phyloP scores from a whole-genome alignment of 192 early-diverging fungal species.

The Podochytrium sp. region DNA sequence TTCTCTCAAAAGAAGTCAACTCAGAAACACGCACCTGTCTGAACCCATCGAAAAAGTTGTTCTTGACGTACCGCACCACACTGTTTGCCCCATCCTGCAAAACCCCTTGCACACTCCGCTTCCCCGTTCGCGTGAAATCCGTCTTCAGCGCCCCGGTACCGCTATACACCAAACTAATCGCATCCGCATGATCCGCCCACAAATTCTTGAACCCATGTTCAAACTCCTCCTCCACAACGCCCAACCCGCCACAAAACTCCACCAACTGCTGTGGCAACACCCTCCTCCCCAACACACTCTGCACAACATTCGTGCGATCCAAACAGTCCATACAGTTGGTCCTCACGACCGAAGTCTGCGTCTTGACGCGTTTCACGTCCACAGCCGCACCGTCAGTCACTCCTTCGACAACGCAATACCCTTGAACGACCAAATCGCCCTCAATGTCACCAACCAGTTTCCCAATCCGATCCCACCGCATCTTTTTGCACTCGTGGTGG shows the following conservation, averaged over 20 bases:
- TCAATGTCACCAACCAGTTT: constrained; percentile 81
- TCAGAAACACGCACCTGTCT: constrained; percentile 64
- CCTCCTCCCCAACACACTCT: constrained; percentile 82
- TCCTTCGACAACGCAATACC: constrained; percentile 38
- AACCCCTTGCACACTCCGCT: constrained; percentile 81
- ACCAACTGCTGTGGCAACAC: constrained; percentile 36
- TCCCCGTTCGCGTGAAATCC: constrained; percentile 95
- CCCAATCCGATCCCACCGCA: constrained; percentile 91
- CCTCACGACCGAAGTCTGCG: constrained; percentile 83
- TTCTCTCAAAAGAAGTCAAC: no score
- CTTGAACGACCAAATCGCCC: constrained; percentile 65
- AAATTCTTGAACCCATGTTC: constrained; percentile 83
- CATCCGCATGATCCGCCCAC: constrained; percentile 99
- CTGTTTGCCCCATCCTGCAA: constrained; percentile 83
- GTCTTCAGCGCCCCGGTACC: constrained; percentile 98
- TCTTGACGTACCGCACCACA: constrained; percentile 84
- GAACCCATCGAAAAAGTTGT: constrained; percentile 93
- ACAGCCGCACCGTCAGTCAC: constrained; percentile 58
- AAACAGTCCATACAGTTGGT: constrained; percentile 99
- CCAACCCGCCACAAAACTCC: not conserved
- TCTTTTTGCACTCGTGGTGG: constrained; percentile 94
- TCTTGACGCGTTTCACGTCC: constrained; percentile 38
- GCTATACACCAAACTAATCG: constrained; percentile 85
- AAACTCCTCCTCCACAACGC: constrained; percentile 49
- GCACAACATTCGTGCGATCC: constrained; percentile 98